Evolutionary conservation across 1,284 basidiomycete genomes (phyloP).

Genomic region (Leccinum griseonigrum): DNA sequence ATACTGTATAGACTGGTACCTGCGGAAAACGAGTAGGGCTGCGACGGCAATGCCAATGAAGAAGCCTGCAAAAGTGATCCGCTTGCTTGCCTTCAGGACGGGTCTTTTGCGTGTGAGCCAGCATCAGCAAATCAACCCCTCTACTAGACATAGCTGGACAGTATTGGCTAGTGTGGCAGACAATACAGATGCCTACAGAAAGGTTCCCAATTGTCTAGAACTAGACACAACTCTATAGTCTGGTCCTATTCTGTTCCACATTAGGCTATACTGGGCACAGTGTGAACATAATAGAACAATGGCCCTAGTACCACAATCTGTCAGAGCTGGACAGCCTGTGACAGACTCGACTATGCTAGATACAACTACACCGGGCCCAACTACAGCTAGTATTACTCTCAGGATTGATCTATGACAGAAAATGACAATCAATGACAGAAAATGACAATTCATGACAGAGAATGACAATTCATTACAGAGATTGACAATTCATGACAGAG

Average conservation of each 20-base stretch:
- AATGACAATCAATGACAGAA: not conserved
- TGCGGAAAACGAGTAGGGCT: conserved; percentile 34
- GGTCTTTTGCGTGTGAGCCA: conserved; percentile 41
- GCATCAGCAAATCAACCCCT: not conserved
- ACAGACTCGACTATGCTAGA: not conserved
- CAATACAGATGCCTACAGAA: not conserved
- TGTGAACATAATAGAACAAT: not conserved
- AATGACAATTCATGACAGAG: too few species aligned
- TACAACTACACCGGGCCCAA: not conserved
- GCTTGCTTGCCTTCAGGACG: conserved; percentile 38
- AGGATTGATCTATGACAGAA: not conserved
- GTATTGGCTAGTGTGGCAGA: not conserved
- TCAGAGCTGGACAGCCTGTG: not conserved
- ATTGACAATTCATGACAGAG: not conserved
- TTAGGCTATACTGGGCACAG: not conserved
- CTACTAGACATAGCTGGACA: not conserved
- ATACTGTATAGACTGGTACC: conserved; percentile 35
- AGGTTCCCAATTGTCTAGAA: not conserved
- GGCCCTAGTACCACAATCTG: not conserved
- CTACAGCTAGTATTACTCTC: not conserved
- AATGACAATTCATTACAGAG: not conserved
- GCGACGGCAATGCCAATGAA: conserved; percentile 43
- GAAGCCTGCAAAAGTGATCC: conserved; percentile 43
- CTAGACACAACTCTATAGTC: not conserved
- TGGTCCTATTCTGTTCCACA: not conserved